phyloP scores from a whole-genome alignment of 106 monocot species.

The Allium cepa region DNA sequence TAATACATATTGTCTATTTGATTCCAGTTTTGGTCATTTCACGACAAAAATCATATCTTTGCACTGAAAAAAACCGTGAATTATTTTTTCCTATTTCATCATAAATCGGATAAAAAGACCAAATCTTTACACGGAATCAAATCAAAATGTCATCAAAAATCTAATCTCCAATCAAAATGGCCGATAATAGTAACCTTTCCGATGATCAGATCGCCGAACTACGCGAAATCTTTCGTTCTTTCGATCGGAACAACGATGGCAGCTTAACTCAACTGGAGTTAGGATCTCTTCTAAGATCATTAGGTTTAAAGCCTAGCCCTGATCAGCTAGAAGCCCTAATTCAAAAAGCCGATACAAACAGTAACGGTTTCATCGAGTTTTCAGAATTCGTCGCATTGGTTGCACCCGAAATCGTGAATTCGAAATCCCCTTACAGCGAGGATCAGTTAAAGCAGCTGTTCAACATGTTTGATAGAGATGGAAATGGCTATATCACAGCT shows the following conservation, averaged over 20 bases:
- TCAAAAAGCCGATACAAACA: slow-evolving; percentile 65
- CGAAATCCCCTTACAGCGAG: slow-evolving; percentile 53
- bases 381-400: slow-evolving; percentile 81
- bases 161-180: too few relatives aligned
- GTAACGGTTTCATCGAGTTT: slow-evolving; percentile 84
- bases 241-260: slow-evolving; percentile 90
- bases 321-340: slow-evolving; percentile 68
- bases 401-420: slow-evolving; percentile 27
- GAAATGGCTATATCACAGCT: slow-evolving; percentile 77
- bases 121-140: too few relatives aligned
- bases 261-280: slow-evolving; percentile 88
- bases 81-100: too few relatives aligned
- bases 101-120: too few relatives aligned
- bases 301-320: slow-evolving; percentile 58
- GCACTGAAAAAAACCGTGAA: too few relatives aligned
- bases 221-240: slow-evolving; percentile 75
- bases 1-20: too few relatives aligned
- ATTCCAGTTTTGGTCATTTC: too few relatives aligned
- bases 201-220: slow-evolving; percentile 75
- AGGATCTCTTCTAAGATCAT: slow-evolving; percentile 71
- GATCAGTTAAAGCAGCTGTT: slow-evolving; percentile 65
- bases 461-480: slow-evolving; percentile 72
- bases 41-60: too few relatives aligned
- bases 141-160: too few relatives aligned
- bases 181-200: not conserved